These are phyloP conservation scores for Komagataella mondaviorum DNA, from an alignment of 805 yeast species.

Conservation along the genomic window DNA sequence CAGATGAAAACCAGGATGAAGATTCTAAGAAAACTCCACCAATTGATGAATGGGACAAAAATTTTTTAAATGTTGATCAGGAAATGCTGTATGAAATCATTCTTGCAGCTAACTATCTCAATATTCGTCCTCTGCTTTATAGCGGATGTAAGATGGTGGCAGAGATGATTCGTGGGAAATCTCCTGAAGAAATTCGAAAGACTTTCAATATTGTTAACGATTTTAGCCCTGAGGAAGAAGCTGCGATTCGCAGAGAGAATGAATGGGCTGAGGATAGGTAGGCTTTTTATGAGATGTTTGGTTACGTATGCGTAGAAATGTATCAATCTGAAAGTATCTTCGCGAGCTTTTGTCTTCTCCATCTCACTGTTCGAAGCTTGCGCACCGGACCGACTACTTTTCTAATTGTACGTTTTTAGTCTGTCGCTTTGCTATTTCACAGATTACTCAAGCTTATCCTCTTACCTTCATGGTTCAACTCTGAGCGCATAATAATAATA, in stretches of 20 bases:
- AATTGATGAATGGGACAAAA: slow-evolving; percentile 91
- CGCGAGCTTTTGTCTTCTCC: not conserved
- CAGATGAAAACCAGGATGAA: slow-evolving; percentile 69
- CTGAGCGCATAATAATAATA: not conserved
- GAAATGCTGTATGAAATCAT: slow-evolving; percentile 76
- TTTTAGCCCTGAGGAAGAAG: slow-evolving; percentile 79
- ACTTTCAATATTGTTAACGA: slow-evolving; percentile 74
- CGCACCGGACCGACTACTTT: not conserved
- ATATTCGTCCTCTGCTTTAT: slow-evolving; percentile 61
- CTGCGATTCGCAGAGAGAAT: slow-evolving; percentile 75
- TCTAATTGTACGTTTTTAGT: not conserved
- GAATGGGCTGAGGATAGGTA: slow-evolving; percentile 87
- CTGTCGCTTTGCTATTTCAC: not conserved
- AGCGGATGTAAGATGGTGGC: slow-evolving; percentile 77
- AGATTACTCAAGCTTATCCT: no score
- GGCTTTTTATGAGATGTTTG: not conserved
- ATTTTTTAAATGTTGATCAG: slow-evolving; percentile 86
- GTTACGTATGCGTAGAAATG: not conserved
- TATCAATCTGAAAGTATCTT: not conserved
- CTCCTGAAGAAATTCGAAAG: slow-evolving; percentile 70
- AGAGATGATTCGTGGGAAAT: slow-evolving; percentile 69
- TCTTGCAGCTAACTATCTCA: slow-evolving; percentile 68
- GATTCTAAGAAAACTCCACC: slow-evolving; percentile 83
- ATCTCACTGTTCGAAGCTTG: not conserved
- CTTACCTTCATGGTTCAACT: not conserved